These are phyloP conservation scores for Flueggea neowawraea DNA, from an alignment of 441 rosid genomes.

Conservation along the genomic window DNA sequence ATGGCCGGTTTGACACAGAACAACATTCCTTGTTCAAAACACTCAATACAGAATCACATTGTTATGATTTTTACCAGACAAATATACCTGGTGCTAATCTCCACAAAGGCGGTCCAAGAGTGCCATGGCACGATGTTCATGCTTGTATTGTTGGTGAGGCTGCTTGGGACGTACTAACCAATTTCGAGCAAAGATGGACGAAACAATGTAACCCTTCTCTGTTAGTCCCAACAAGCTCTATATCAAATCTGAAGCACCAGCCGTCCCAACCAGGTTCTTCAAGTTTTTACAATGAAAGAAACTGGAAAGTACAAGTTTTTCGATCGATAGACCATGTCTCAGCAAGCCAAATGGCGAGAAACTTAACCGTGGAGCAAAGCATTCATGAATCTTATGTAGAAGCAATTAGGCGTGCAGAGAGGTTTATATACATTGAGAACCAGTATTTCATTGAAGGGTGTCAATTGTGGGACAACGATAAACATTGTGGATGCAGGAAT, in stretches of 20 bases:
- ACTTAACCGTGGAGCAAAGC: conserved; percentile 52
- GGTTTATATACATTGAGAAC: conserved; percentile 86
- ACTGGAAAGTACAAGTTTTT: conserved; percentile 80
- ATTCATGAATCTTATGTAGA: conserved; percentile 75
- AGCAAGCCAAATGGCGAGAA: conserved; percentile 46
- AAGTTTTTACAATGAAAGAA: conserved; percentile 28
- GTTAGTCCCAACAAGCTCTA: conserved; percentile 37
- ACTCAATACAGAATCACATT: conserved; percentile 42
- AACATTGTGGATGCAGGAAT: conserved; percentile 67
- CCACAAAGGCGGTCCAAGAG: conserved; percentile 87
- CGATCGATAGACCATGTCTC: conserved; percentile 74
- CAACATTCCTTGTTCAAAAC: conserved; percentile 71
- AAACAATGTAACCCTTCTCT: conserved; percentile 66
- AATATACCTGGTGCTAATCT: conserved; percentile 61
- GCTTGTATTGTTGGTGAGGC: conserved; percentile 65
- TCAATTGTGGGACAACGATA: conserved; percentile 64
- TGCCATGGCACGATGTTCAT: conserved; percentile 92
- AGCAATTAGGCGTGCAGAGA: conserved; percentile 71
- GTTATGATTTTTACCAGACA: conserved; percentile 66
- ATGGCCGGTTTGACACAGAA: conserved; percentile 83
- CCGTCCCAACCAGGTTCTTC: conserved; percentile 19
- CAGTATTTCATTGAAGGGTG: conserved; percentile 93
- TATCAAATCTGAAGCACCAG: conserved; percentile 32
- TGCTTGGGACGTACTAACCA: conserved; percentile 65
- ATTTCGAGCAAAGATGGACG: conserved; percentile 87